phyloP scores from a whole-genome alignment of 225 moss, liverwort and hornwort species.

The Sphagnum contortum region DNA sequence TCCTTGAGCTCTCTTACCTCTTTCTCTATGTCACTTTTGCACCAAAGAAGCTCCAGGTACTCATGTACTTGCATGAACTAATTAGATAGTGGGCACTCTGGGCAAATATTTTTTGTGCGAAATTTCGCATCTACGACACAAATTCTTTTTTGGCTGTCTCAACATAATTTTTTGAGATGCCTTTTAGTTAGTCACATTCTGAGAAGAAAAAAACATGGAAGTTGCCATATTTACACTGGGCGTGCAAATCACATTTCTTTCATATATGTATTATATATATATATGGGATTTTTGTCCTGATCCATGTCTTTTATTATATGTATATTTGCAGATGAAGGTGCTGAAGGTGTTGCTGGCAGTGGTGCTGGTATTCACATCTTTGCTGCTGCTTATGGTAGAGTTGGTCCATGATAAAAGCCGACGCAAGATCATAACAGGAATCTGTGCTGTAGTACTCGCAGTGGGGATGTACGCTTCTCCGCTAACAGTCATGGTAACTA shows the following conservation, averaged over 20 bases:
- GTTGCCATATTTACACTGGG: too few species aligned
- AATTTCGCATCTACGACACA: too few species aligned
- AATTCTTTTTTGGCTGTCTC: too few species aligned
- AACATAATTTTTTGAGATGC: too few species aligned
- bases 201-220: too few species aligned
- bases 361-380: constrained; percentile 13
- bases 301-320: too few species aligned
- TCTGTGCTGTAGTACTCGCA: constrained; percentile 31
- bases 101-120: too few species aligned
- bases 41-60: constrained; percentile 16
- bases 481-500: constrained; percentile 42
- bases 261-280: too few species aligned
- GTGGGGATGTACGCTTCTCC: constrained; percentile 53
- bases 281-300: too few species aligned
- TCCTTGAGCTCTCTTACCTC: constrained; percentile 21
- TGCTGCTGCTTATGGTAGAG: constrained; percentile 15
- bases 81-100: too few species aligned
- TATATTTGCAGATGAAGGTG: constrained; percentile 20
- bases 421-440: constrained; percentile 31
- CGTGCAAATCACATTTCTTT: too few species aligned
- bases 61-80: constrained; percentile 9
- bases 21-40: constrained; percentile 22
- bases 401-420: constrained; percentile 12
- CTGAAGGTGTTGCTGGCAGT: constrained; percentile 13
- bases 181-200: too few species aligned